Evolutionary conservation across 2,329 filamentous ascomycete species (phyloP).

Genomic region (Microsporum canis): DNA sequence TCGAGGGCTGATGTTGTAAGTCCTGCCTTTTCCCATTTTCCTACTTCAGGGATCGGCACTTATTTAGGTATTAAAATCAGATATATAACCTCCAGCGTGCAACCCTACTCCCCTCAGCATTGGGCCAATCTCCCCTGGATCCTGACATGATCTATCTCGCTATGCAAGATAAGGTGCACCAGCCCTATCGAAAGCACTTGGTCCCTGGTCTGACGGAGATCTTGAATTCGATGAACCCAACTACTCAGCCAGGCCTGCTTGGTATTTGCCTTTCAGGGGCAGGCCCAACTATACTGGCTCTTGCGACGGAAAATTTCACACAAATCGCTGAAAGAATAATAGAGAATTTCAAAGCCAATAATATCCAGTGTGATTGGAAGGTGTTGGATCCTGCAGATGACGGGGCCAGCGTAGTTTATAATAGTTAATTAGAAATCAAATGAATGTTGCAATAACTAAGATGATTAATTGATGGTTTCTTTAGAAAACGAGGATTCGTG

Average conservation of each 20-base stretch:
- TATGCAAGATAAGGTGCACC: constrained; percentile 98
- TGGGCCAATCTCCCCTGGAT: constrained; percentile 81
- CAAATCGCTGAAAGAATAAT: constrained; percentile 73
- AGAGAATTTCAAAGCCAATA: constrained; percentile 51
- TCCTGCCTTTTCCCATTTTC: constrained; percentile 14
- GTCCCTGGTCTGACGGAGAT: constrained; percentile 89
- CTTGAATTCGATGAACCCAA: constrained; percentile 78
- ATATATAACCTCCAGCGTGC: constrained; percentile 89
- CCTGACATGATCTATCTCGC: constrained; percentile 90
- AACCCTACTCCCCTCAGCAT: constrained; percentile 75
- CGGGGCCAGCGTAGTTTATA: constrained; percentile 30
- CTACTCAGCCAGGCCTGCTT: constrained; percentile 73
- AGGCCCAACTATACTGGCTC: constrained; percentile 84
- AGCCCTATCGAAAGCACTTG: constrained; percentile 83
- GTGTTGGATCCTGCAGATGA: constrained; percentile 76
- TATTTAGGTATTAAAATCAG: constrained; percentile 16
- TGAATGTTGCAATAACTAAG: neutral
- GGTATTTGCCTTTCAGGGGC: constrained; percentile 93
- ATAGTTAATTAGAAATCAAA: constrained; percentile 11
- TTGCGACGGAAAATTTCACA: constrained; percentile 83
- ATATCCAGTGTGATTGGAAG: constrained; percentile 73
- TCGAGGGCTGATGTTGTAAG: constrained; percentile 69
- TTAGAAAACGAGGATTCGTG: too few relatives aligned
- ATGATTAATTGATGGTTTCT: too few relatives aligned
- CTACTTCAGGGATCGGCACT: neutral